Conservation (phyloP, 371 early-diverging fungal species). For the Coemansia sp. region DNA sequence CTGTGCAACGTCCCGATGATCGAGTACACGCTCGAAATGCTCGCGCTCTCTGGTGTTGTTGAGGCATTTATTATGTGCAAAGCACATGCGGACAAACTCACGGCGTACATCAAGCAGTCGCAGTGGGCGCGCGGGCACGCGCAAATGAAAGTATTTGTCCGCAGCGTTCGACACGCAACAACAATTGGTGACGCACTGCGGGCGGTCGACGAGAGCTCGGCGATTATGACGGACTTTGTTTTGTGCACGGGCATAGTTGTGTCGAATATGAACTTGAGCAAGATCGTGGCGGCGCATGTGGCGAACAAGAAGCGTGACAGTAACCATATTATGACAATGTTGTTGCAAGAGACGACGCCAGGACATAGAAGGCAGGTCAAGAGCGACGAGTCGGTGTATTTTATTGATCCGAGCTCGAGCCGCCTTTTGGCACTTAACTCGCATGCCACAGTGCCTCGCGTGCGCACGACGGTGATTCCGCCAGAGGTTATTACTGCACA, state of each 20-base stretch:
- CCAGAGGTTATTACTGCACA: constrained; percentile 59
- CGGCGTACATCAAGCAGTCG: constrained; percentile 80
- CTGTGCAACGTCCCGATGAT: constrained; percentile 92
- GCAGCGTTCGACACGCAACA: constrained; percentile 72
- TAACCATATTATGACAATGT: constrained; percentile 93
- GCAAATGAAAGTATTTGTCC: constrained; percentile 67
- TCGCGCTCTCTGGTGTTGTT: constrained; percentile 80
- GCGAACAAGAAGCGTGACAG: constrained; percentile 67
- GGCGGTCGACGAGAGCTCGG: constrained; percentile 79
- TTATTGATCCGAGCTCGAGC: constrained; percentile 70
- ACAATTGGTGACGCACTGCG: constrained; percentile 94
- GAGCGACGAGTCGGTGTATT: constrained; percentile 74
- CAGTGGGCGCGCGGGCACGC: constrained; percentile 66
- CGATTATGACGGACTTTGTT: constrained; percentile 86
- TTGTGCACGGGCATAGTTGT: constrained; percentile 89
- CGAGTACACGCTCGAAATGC: constrained; percentile 89
- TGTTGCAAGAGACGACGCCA: constrained; percentile 65
- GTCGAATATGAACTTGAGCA: constrained; percentile 80
- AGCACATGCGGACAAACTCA: constrained; percentile 79
- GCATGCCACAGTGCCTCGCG: constrained; percentile 64
- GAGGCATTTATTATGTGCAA: constrained; percentile 86
- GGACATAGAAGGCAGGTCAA: constrained; percentile 53
- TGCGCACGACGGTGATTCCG: constrained; percentile 60
- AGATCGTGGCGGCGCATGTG: constrained; percentile 75
- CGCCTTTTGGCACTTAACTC: constrained; percentile 84